Evolutionary conservation across 495 filamentous ascomycete species (phyloP).

Genomic region (Opeltia flavorubescens): DNA sequence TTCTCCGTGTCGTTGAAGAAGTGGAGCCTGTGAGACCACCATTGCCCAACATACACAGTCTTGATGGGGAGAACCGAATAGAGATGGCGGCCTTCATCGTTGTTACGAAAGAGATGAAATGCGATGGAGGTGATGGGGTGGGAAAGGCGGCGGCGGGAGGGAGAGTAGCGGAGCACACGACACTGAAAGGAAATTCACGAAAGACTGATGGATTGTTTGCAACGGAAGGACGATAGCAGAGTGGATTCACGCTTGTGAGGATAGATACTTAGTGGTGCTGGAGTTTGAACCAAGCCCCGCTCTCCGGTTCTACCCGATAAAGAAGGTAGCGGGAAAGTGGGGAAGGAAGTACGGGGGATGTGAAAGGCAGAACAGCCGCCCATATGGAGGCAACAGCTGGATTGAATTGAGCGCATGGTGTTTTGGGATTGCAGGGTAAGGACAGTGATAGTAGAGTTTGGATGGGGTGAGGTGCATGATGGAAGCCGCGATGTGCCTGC

Average conservation of each 20-base stretch:
- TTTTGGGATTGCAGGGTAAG: not conserved
- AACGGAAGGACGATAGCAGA: no score
- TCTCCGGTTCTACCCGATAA: no score
- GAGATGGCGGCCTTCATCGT: slow-evolving; percentile 13
- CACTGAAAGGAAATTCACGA: no score
- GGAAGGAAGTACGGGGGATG: no score
- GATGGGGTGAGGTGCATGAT: no score
- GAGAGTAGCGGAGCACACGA: not conserved
- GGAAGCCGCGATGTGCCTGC: not conserved
- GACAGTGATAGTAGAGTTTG: no score
- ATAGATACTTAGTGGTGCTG: not conserved
- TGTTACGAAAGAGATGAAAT: not conserved
- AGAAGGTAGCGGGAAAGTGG: no score
- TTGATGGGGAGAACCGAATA: slow-evolving; percentile 11
- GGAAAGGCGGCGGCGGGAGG: not conserved
- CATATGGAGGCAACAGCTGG: no score
- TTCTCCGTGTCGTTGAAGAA: slow-evolving; percentile 6
- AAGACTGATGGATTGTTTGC: not conserved
- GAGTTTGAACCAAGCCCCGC: no score
- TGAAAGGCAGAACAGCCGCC: no score
- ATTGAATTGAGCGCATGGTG: no score
- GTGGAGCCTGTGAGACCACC: not conserved
- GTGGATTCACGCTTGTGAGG: not conserved
- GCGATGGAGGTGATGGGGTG: not conserved
- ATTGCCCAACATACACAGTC: slow-evolving; percentile 8